Evolutionary conservation across 805 yeast species (phyloP).

Genomic region (Brettanomyces sp.): DNA sequence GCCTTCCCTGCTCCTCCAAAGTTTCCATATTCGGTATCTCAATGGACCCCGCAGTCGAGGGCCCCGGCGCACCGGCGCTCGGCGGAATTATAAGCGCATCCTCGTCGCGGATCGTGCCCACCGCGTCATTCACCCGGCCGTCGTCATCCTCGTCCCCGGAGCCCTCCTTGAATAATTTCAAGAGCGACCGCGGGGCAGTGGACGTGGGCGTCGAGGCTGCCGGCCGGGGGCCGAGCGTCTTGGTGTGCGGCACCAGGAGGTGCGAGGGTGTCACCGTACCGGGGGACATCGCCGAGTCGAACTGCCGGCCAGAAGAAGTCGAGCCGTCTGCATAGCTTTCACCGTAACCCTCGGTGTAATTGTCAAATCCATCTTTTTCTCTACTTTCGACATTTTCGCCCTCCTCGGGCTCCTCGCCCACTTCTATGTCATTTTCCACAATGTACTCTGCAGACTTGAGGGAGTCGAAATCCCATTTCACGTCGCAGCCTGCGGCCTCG

Average conservation of each 20-base stretch:
- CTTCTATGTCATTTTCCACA: constrained; percentile 56
- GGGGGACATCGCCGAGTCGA: neutral
- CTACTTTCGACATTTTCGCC: constrained; percentile 1
- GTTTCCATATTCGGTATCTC: constrained; percentile 66
- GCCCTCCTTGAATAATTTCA: constrained; percentile 57
- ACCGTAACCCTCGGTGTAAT: neutral
- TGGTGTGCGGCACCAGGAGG: neutral
- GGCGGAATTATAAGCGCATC: neutral
- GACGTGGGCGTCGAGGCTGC: neutral
- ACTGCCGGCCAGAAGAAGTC: neutral
- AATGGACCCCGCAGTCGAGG: constrained; percentile 29
- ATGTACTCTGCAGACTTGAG: constrained; percentile 66
- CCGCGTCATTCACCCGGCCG: constrained; percentile 2
- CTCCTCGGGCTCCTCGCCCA: constrained; percentile 9
- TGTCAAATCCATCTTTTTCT: neutral
- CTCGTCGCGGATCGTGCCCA: neutral
- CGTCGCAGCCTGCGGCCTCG: constrained; percentile 22
- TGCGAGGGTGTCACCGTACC: neutral
- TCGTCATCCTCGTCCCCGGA: constrained; percentile 23
- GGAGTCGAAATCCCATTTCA: constrained; percentile 88
- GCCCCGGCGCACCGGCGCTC: neutral
- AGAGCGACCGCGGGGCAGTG: constrained; percentile 59
- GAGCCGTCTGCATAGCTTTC: neutral
- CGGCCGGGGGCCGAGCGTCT: neutral
- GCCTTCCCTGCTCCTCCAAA: constrained; percentile 11